A percentile compares a stretch with the other conserved stretches of the same genome.
phyloP scores from a whole-genome alignment of 2,329 filamentous ascomycete genomes.

The Botrytis medusae region DNA sequence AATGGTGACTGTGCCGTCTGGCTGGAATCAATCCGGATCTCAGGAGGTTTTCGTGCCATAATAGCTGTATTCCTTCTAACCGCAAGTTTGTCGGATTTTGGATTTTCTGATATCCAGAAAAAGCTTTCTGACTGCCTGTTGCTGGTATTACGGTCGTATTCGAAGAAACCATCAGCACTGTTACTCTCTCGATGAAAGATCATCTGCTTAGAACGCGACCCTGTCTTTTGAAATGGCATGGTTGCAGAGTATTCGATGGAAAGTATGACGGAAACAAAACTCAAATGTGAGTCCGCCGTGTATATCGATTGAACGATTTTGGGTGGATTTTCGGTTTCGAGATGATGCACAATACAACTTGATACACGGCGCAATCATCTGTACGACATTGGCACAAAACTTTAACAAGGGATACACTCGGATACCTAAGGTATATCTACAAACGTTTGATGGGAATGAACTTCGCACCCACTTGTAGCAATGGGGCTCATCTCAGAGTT shows the following conservation, averaged over 20 bases:
- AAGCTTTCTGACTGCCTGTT: conserved; percentile 16
- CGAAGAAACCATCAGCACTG: conserved; percentile 8
- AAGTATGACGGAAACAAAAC: background rate
- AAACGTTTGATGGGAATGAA: background rate
- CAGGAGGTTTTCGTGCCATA: background rate
- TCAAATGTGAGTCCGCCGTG: background rate
- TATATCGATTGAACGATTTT: background rate
- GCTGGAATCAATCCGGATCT: background rate
- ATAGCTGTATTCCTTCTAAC: conserved; percentile 11
- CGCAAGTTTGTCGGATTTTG: background rate
- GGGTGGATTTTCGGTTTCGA: background rate
- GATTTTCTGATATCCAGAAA: conserved; percentile 18
- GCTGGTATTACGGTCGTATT: conserved; percentile 18
- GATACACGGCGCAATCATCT: conserved; percentile 5
- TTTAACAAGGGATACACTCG: background rate
- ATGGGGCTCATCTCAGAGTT: conserved; percentile 8
- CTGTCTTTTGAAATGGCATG: background rate
- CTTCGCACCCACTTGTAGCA: conserved; percentile 11
- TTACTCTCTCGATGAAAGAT: conserved; percentile 8
- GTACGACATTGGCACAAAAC: background rate
- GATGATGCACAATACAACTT: background rate
- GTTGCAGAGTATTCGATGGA: background rate
- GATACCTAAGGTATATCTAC: conserved; percentile 4
- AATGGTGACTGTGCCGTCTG: conserved; percentile 4
- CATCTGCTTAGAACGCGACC: background rate